Evolutionary conservation across 1,284 basidiomycete genomes (phyloP).

Genomic region (Ustilago trichophora): DNA sequence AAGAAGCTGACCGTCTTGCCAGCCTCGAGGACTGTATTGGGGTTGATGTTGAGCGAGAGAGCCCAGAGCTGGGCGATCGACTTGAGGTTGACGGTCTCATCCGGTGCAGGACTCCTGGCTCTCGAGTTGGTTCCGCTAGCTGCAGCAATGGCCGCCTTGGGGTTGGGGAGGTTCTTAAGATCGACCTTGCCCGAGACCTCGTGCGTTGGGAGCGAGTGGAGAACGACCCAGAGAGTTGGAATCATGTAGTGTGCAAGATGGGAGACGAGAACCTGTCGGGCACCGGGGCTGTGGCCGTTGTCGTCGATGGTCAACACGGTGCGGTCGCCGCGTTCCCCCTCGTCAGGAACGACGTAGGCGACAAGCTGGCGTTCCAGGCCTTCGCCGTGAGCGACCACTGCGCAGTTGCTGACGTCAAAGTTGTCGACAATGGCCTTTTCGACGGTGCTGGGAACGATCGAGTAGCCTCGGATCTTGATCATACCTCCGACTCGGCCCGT

Average conservation of each 20-base stretch:
- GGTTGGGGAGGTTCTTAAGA: conserved; percentile 58
- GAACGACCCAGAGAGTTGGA: conserved; percentile 61
- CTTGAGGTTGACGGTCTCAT: conserved; percentile 53
- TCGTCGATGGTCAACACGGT: conserved; percentile 50
- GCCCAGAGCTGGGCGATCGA: conserved; percentile 61
- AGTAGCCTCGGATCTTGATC: conserved; percentile 66
- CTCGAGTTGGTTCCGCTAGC: conserved; percentile 41
- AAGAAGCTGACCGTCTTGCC: conserved; percentile 58
- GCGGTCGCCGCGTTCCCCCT: conserved; percentile 30
- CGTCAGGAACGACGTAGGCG: conserved; percentile 62
- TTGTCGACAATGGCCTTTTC: conserved; percentile 62
- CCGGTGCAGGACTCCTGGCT: conserved; percentile 35
- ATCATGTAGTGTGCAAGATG: conserved; percentile 65
- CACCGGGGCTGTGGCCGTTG: conserved; percentile 59
- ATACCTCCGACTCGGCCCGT: conserved; percentile 64
- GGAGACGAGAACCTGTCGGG: conserved; percentile 47
- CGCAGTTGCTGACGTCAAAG: conserved; percentile 59
- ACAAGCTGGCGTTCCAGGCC: conserved; percentile 63
- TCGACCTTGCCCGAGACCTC: conserved; percentile 65
- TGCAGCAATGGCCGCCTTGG: conserved; percentile 47
- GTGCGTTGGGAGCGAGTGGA: conserved; percentile 61
- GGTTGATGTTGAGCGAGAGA: conserved; percentile 57
- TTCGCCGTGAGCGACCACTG: conserved; percentile 60
- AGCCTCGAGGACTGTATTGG: conserved; percentile 45
- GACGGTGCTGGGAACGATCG: conserved; percentile 59